phyloP scores from a whole-genome alignment of 208 protist species.

The Trypanosomatidae sp. region DNA sequence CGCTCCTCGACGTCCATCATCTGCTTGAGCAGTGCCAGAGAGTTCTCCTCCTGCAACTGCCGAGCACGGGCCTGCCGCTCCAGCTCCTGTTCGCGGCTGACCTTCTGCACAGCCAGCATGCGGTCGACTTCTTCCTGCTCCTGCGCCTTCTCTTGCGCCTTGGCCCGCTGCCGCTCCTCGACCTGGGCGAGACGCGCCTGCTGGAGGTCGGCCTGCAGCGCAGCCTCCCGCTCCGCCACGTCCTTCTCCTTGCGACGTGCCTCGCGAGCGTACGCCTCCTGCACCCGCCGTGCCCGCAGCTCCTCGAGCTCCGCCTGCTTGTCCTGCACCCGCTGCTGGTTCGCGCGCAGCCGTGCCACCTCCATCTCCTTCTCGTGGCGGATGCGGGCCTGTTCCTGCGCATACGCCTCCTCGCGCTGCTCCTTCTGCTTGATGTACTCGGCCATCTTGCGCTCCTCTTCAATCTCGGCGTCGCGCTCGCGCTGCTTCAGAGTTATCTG shows the following conservation, averaged over 20 bases:
- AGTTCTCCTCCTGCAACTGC: conserved; percentile 80
- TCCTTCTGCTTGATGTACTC: conserved; percentile 90
- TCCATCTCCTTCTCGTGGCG: conserved; percentile 90
- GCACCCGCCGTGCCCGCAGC: conserved; percentile 87
- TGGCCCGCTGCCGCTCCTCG: conserved; percentile 60
- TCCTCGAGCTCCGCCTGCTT: conserved; percentile 92
- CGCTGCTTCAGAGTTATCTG: conserved; percentile 91
- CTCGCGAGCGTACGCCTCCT: conserved; percentile 88
- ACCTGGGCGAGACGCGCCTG: conserved; percentile 78
- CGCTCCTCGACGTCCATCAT: conserved; percentile 92
- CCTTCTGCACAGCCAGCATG: conserved; percentile 83
- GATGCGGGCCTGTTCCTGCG: conserved; percentile 84
- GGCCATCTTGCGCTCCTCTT: conserved; percentile 89
- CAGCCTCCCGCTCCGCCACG: conserved; percentile 45
- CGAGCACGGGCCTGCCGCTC: conserved; percentile 52
- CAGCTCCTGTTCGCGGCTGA: conserved; percentile 75
- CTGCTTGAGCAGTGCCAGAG: conserved; percentile 81
- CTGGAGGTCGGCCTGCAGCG: conserved; percentile 76
- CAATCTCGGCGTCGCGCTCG: conserved; percentile 68
- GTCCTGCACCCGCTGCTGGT: conserved; percentile 91
- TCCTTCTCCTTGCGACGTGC: conserved; percentile 81
- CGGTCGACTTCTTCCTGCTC: conserved; percentile 87
- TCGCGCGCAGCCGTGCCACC: conserved; percentile 81
- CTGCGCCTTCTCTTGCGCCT: conserved; percentile 51
- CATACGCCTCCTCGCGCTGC: conserved; percentile 79